phyloP scores from a whole-genome alignment of 352 stramenopile species.

The Blastocystis sp. region DNA sequence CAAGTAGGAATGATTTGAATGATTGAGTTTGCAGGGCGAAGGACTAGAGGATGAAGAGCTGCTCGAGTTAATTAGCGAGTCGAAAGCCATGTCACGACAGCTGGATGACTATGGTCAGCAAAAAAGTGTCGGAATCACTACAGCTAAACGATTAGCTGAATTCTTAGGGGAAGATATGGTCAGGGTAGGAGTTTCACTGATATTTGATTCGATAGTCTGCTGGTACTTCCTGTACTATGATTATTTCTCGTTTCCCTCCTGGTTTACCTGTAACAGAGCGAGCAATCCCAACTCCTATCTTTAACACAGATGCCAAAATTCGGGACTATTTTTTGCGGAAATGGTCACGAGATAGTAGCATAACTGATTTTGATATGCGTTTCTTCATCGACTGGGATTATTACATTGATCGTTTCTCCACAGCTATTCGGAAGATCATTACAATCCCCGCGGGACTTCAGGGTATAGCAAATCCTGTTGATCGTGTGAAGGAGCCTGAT shows the following conservation, averaged over 20 bases:
- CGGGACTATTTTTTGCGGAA: conserved; percentile 94
- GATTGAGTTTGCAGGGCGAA: conserved; percentile 75
- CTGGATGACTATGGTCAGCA: conserved; percentile 93
- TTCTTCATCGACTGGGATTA: conserved; percentile 98
- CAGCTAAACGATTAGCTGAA: conserved; percentile 90
- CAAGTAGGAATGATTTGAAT: conserved; percentile 9
- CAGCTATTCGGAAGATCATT: conserved; percentile 97
- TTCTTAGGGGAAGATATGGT: conserved; percentile 96
- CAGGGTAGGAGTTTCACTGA: conserved; percentile 76
- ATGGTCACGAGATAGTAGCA: conserved; percentile 78
- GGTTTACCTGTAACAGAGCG: conserved; percentile 93
- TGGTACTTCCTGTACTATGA: conserved; percentile 94
- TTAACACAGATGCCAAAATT: conserved; percentile 87
- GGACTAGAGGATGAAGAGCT: conserved; percentile 93
- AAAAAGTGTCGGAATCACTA: conserved; percentile 95
- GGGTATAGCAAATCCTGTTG: conserved; percentile 85
- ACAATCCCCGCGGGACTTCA: conserved; percentile 96
- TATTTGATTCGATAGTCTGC: conserved; percentile 73
- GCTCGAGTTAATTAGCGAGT: conserved; percentile 95
- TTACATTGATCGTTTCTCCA: conserved; percentile 84
- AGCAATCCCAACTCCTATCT: conserved; percentile 95
- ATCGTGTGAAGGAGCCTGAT: conserved; percentile 88
- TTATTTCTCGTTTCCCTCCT: conserved; percentile 85
- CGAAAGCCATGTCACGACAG: conserved; percentile 93
- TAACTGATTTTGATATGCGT: conserved; percentile 85